Evolutionary conservation across 495 filamentous ascomycete genomes (phyloP).

Genomic region (Talaromyces wortmannii): DNA sequence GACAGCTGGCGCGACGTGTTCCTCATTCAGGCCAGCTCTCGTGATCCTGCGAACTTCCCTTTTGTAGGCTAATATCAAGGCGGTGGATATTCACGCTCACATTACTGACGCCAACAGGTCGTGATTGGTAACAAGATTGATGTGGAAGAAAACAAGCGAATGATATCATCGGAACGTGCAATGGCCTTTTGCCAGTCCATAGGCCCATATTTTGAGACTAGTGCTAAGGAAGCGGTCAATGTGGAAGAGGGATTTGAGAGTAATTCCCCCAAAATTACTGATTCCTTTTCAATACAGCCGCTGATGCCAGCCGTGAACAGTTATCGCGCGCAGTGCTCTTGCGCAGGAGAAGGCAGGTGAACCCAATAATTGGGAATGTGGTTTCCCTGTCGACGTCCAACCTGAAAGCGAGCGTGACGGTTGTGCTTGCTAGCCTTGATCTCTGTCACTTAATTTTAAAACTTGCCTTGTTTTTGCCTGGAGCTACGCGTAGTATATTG

Average conservation of each 20-base stretch:
- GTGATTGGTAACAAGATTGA: constrained; percentile 99
- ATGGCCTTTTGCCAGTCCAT: constrained; percentile 98
- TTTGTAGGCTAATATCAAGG: constrained; percentile 59
- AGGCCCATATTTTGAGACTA: constrained; percentile 98
- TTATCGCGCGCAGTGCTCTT: constrained; percentile 91
- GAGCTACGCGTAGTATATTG: no score
- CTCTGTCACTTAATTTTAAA: no score
- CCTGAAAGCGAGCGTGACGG: constrained; percentile 85
- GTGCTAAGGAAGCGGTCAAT: constrained; percentile 96
- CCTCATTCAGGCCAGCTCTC: constrained; percentile 90
- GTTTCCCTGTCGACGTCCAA: constrained; percentile 95
- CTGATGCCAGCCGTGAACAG: constrained; percentile 46
- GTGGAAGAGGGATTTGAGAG: constrained; percentile 99
- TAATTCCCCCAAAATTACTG: constrained; percentile 30
- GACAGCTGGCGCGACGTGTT: constrained; percentile 99
- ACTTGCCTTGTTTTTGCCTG: no score
- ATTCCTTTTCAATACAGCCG: no score
- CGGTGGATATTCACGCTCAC: constrained; percentile 7
- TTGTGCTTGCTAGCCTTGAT: constrained; percentile 94
- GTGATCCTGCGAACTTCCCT: constrained; percentile 95
- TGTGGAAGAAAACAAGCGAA: constrained; percentile 94
- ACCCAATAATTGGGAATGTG: constrained; percentile 81
- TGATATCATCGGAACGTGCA: constrained; percentile 90
- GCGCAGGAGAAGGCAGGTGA: constrained; percentile 96
- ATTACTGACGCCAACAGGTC: constrained; percentile 43